Percentiles rank a stretch among this genome's conserved stretches.
phyloP scores from a whole-genome alignment of 176 grass and related monocot species.

The Hordeum marinum region DNA sequence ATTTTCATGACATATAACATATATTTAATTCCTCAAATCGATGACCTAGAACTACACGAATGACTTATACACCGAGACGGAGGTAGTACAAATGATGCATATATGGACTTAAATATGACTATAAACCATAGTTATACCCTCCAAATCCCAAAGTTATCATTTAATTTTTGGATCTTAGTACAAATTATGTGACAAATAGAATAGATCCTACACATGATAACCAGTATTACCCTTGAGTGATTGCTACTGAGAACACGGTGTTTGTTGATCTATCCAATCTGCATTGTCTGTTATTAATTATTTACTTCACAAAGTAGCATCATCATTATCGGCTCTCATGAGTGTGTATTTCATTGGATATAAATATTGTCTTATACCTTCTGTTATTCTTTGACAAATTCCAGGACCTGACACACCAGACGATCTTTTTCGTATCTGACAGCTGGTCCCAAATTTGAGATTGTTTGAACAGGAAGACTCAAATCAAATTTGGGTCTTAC shows the following conservation, averaged over 20 bases:
- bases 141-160: background rate
- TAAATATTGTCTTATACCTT: background rate
- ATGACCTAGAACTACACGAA: too few species aligned
- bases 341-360: slow-evolving; percentile 2
- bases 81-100: background rate
- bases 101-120: background rate
- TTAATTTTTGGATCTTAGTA: slow-evolving; percentile 7
- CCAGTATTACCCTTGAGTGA: background rate
- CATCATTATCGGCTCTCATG: background rate
- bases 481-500: background rate
- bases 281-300: background rate
- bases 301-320: background rate
- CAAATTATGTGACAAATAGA: background rate
- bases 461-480: background rate
- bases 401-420: slow-evolving; percentile 6
- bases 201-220: background rate
- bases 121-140: background rate
- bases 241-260: background rate
- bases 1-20: too few species aligned
- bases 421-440: slow-evolving; percentile 1
- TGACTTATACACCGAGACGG: too few species aligned
- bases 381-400: slow-evolving; percentile 4
- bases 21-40: too few species aligned
- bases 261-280: background rate
- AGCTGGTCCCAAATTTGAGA: slow-evolving; percentile 14